Evolutionary conservation across 257 asterid genomes (phyloP), one percentile per base, ranked within the genome.

Genomic region (Penstemon newberryi): DNA sequence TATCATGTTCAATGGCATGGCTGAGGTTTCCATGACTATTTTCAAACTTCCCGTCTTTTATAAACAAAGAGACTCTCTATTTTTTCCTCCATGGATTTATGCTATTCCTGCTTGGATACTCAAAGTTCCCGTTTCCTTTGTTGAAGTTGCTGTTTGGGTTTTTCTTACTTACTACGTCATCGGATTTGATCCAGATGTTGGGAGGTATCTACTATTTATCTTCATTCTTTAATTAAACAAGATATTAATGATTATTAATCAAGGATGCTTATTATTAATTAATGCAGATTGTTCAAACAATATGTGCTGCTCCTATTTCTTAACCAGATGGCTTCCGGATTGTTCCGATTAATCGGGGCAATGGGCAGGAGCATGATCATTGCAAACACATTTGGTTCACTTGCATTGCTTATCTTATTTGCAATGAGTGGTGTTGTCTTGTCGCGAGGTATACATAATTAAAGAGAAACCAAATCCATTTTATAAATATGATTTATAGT

Each of bases 341-440:
- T 87, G 71, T 83, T 78, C 61, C 81, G 89, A n/a, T 51, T 82
- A 40, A 79, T 81, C 7, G 89, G 78, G 36, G 83, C 87, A 0
- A 4, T 71, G n/a, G 86, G 91, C 7, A 80, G 95, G 76, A 65
- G 67, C 64, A 73, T 85, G 82, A 66, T 80, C 6, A 58, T 87
- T 25, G 83, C 87, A 65, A 77, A 78, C 78, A 75, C 84, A 9
- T 78, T 67, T 13, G 91, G 95, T 18, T 39, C 84, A 12, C 71
- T 65, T 55, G 59, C 55, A 49, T 51, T 85, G 45, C 78, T 87
- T 67, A 49, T 69, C 6, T 33, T 73, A 19, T 73, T 78, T 61
- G 67, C 74, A 33, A 11, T 81, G 63, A 79, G 89, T 44, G 91
- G 95, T 9, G 76, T 81, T 44, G 63, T 83, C 62, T 66, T 87